These are phyloP conservation scores for Cladobotryum protrusum DNA, from an alignment of 2,329 filamentous ascomycete genomes.

Conservation along the genomic window DNA sequence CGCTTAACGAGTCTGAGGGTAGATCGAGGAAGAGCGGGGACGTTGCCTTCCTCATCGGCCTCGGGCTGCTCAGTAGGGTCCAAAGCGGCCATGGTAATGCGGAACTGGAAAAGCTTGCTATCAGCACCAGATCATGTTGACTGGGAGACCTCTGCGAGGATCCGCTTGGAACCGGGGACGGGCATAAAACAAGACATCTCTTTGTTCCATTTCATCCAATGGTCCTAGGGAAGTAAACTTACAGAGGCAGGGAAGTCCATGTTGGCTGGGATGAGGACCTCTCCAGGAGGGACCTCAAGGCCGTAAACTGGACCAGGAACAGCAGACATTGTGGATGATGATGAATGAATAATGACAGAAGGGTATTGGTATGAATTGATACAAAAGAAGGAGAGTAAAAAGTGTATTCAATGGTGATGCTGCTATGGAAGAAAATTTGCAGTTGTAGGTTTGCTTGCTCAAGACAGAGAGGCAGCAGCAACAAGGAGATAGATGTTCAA, in stretches of 20 bases:
- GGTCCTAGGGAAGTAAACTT: slow-evolving; percentile 34
- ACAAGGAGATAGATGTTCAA: slow-evolving; percentile 1
- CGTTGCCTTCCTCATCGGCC: slow-evolving; percentile 55
- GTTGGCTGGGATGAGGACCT: slow-evolving; percentile 72
- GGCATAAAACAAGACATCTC: background rate
- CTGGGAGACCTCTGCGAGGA: background rate
- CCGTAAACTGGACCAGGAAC: slow-evolving; percentile 78
- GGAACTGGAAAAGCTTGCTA: slow-evolving; percentile 57
- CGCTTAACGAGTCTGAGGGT: slow-evolving; percentile 88
- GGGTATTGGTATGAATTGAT: slow-evolving; percentile 1
- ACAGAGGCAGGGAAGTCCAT: slow-evolving; percentile 79
- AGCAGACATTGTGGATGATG: slow-evolving; percentile 47
- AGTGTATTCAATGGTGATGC: slow-evolving; percentile 1
- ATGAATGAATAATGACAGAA: slow-evolving; percentile 2
- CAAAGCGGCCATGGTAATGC: slow-evolving; percentile 97
- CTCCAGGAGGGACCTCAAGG: slow-evolving; percentile 81
- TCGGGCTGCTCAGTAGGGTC: slow-evolving; percentile 76
- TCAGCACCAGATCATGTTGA: slow-evolving; percentile 20
- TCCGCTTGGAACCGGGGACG: background rate
- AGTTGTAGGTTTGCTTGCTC: background rate
- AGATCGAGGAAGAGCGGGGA: slow-evolving; percentile 61
- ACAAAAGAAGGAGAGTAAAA: slow-evolving; percentile 1
- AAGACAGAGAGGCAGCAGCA: background rate
- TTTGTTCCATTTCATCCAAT: background rate
- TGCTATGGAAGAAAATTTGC: background rate